Percentiles rank a stretch among this genome's conserved stretches.
Conservation (phyloP, 352 stramenopile species). For the Pythium angustatum region DNA sequence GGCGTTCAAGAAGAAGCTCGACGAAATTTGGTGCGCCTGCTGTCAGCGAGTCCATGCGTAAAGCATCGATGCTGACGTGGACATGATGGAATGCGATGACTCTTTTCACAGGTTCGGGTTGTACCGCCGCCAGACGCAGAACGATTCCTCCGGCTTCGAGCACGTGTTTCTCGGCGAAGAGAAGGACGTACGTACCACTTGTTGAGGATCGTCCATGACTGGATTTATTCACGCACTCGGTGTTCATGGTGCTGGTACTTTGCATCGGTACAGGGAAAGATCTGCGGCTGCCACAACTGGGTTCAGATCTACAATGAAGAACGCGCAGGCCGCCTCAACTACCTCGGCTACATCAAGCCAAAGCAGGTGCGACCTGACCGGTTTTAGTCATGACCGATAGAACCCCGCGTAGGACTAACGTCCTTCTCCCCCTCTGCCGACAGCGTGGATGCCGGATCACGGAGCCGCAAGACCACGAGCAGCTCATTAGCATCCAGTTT, state of each 20-base stretch:
- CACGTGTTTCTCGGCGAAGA: constrained; percentile 97
- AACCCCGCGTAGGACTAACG: no score
- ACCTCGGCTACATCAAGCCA: constrained; percentile 92
- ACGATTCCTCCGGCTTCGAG: constrained; percentile 95
- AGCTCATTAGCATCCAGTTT: constrained; percentile 95
- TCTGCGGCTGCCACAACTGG: constrained; percentile 97
- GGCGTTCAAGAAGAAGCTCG: constrained; percentile 90
- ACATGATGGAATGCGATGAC: no score
- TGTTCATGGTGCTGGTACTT: neutral
- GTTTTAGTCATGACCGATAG: no score
- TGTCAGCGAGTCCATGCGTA: no score
- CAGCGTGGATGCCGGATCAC: constrained; percentile 65
- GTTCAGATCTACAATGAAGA: constrained; percentile 97
- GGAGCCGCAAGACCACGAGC: constrained; percentile 85
- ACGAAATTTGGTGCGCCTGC: constrained; percentile 91
- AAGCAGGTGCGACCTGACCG: constrained; percentile 39
- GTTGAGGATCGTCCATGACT: no score
- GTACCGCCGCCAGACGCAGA: constrained; percentile 86
- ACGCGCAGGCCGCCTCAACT: constrained; percentile 91
- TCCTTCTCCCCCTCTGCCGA: no score
- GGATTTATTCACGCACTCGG: no score
- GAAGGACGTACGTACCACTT: constrained; percentile 86
- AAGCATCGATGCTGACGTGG: neutral
- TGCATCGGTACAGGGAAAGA: constrained; percentile 82
- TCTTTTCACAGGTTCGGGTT: constrained; percentile 91